These are phyloP conservation scores for Wickerhamomyces bovis DNA, from an alignment of 805 yeast genomes.

Conservation along the genomic window DNA sequence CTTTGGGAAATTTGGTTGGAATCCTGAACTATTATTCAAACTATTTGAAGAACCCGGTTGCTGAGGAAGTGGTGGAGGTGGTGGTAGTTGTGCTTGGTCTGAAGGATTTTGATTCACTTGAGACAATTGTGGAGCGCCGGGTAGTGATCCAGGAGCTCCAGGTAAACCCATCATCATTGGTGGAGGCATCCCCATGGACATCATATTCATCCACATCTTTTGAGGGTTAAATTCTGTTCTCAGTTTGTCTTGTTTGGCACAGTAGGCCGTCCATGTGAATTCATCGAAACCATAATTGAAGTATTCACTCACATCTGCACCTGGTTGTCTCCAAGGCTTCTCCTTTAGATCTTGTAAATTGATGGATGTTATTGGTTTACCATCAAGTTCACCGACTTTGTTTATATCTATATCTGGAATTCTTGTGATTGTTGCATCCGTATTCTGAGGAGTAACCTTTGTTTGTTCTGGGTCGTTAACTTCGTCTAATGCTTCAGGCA, in stretches of 20 bases:
- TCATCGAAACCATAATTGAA: constrained; percentile 97
- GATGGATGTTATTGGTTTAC: constrained; percentile 75
- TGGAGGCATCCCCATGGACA: constrained; percentile 30
- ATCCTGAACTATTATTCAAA: neutral
- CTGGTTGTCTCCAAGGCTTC: constrained; percentile 98
- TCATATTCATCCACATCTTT: constrained; percentile 62
- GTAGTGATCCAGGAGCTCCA: constrained; percentile 23
- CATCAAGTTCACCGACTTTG: constrained; percentile 67
- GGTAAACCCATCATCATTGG: constrained; percentile 27
- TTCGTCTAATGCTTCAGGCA: constrained; percentile 28
- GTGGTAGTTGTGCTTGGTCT: constrained; percentile 3
- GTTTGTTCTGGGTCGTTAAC: constrained; percentile 26
- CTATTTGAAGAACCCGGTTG: constrained; percentile 1
- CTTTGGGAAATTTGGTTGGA: constrained; percentile 6
- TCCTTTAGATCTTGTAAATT: constrained; percentile 78
- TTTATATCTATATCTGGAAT: constrained; percentile 57
- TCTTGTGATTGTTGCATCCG: constrained; percentile 31
- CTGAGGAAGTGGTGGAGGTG: constrained; percentile 1
- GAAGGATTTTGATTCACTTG: constrained; percentile 5
- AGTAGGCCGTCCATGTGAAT: constrained; percentile 90
- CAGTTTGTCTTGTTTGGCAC: constrained; percentile 77
- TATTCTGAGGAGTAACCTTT: constrained; percentile 23
- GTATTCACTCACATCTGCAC: constrained; percentile 90
- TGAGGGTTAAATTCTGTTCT: constrained; percentile 80
- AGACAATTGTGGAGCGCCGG: constrained; percentile 17